Evolutionary conservation across 768 basidiomycete species (phyloP).

Genomic region (Boletus speciosus): DNA sequence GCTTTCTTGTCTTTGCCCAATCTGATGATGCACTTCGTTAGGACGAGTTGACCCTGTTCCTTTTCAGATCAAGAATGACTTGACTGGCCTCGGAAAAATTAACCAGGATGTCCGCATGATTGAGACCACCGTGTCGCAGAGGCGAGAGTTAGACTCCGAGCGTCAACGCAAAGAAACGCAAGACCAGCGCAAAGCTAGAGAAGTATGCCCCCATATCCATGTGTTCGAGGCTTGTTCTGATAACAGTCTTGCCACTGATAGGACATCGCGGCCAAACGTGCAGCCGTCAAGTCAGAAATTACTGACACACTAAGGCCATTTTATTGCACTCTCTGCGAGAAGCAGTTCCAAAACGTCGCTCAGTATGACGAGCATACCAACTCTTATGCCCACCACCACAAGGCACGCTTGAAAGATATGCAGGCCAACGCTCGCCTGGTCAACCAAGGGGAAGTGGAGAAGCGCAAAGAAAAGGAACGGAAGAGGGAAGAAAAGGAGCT

Average conservation of each 20-base stretch:
- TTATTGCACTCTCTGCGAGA: conserved; percentile 81
- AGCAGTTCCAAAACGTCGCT: conserved; percentile 81
- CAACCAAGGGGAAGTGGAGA: conserved; percentile 64
- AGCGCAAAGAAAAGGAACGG: conserved; percentile 80
- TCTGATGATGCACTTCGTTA: conserved; percentile 25
- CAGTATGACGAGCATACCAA: conserved; percentile 91
- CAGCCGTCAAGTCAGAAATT: conserved; percentile 66
- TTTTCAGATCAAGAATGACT: conserved; percentile 73
- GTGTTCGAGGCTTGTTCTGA: conserved; percentile 6
- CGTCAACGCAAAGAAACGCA: conserved; percentile 76
- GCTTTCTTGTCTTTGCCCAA: neutral
- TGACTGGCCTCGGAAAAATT: conserved; percentile 75
- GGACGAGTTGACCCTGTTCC: conserved; percentile 83
- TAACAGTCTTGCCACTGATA: conserved; percentile 23
- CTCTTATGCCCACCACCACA: conserved; percentile 85
- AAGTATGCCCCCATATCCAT: conserved; percentile 41
- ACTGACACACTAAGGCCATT: conserved; percentile 66
- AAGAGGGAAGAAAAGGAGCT: conserved; percentile 84
- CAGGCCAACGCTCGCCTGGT: conserved; percentile 68
- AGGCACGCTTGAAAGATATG: conserved; percentile 79
- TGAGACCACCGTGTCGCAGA: conserved; percentile 79
- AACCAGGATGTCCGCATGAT: conserved; percentile 81
- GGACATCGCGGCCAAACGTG: conserved; percentile 62
- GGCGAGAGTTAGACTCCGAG: conserved; percentile 78
- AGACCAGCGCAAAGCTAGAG: conserved; percentile 68